A percentile compares a stretch with the other conserved stretches of the same genome.
phyloP scores from a whole-genome alignment of 192 early-diverging fungal genomes.

The Linnemannia schmuckeri region DNA sequence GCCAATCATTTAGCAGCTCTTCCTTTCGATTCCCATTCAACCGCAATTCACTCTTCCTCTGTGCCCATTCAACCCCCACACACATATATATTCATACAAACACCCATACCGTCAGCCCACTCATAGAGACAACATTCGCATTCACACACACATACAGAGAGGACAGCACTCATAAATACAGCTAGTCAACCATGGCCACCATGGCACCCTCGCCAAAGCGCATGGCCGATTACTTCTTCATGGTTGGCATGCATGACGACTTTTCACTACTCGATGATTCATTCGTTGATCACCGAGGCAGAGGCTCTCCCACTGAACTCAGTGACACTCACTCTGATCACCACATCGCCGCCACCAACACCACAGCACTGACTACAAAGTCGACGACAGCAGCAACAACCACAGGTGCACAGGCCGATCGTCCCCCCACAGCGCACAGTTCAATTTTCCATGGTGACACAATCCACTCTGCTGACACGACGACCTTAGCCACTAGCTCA shows the following conservation, averaged over 20 bases:
- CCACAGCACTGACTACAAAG: slow-evolving; percentile 18
- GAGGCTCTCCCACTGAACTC: neutral
- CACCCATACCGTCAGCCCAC: neutral
- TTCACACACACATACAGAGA: neutral
- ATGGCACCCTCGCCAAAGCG: slow-evolving; percentile 32
- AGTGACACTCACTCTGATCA: neutral
- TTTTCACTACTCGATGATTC: neutral
- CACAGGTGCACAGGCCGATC: slow-evolving; percentile 5
- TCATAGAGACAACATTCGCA: neutral
- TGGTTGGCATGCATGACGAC: slow-evolving; percentile 49
- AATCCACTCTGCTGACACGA: neutral
- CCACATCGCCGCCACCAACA: neutral
- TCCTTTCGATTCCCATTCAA: slow-evolving; percentile 1
- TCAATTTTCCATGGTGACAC: slow-evolving; percentile 1
- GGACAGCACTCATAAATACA: neutral
- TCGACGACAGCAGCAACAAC: slow-evolving; percentile 11
- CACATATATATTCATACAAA: neutral
- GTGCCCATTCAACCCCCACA: neutral
- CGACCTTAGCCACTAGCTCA: neutral
- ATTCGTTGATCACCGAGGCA: neutral
- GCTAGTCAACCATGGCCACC: neutral
- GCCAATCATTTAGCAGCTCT: too few species aligned
- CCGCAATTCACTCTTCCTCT: neutral
- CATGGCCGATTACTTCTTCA: slow-evolving; percentile 56
- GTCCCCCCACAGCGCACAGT: neutral